Percentiles rank a stretch among this genome's conserved stretches.
phyloP scores from a whole-genome alignment of 1,284 basidiomycete genomes.

The Rhodotorula sp. region DNA sequence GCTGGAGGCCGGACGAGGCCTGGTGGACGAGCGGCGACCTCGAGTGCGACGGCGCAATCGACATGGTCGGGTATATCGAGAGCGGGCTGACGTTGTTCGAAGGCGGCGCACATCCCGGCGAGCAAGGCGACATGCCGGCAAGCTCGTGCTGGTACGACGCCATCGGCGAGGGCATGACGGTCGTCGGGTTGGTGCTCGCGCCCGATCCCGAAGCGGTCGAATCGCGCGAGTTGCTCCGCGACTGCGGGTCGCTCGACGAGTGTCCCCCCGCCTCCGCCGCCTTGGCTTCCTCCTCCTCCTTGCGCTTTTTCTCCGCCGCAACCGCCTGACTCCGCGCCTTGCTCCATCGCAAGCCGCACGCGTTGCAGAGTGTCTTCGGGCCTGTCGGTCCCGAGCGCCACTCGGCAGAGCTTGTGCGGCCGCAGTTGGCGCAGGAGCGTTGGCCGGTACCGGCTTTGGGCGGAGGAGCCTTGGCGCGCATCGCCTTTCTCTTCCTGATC shows the following conservation, averaged over 20 bases:
- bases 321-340: slow-evolving; percentile 21
- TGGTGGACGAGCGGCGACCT: slow-evolving; percentile 1
- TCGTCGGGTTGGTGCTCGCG: slow-evolving; percentile 8
- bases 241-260: not conserved
- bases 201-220: not conserved
- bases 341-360: slow-evolving; percentile 36
- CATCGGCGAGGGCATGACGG: slow-evolving; percentile 2
- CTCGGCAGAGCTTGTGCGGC: slow-evolving; percentile 38
- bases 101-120: not conserved
- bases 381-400: slow-evolving; percentile 40
- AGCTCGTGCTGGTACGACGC: not conserved
- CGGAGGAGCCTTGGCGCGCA: slow-evolving; percentile 15
- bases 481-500: slow-evolving; percentile 37
- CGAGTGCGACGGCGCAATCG: not conserved
- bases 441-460: not conserved
- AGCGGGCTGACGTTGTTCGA: not conserved
- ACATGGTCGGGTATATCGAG: not conserved
- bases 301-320: slow-evolving; percentile 15
- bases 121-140: not conserved
- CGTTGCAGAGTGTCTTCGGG: slow-evolving; percentile 42
- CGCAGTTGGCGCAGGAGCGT: slow-evolving; percentile 43
- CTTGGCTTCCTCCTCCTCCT: slow-evolving; percentile 1
- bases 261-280: not conserved
- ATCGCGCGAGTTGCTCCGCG: slow-evolving; percentile 10
- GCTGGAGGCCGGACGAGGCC: slow-evolving; percentile 1